phyloP scores from a whole-genome alignment of 2,329 filamentous ascomycete species.

The Talaromyces islandicus region DNA sequence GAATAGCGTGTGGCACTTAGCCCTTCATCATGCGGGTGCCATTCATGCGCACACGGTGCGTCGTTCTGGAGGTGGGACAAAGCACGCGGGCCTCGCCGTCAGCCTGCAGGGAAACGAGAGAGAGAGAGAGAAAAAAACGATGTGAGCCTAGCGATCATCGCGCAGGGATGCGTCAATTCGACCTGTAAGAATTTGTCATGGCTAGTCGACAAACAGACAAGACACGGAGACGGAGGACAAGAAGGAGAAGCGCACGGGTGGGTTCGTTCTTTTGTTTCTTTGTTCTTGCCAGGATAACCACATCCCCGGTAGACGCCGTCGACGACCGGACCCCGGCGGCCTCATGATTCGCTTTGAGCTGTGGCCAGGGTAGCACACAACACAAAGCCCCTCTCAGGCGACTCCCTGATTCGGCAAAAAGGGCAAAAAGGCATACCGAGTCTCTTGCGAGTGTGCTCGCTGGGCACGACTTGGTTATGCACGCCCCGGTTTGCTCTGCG shows the following conservation, averaged over 20 bases:
- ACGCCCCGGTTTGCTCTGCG: neutral
- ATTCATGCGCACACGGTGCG: neutral
- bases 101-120: neutral
- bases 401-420: neutral
- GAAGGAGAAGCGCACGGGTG: neutral
- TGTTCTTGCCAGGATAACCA: neutral
- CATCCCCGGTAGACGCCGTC: neutral
- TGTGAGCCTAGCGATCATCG: neutral
- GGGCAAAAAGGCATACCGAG: neutral
- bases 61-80: conserved; percentile 1
- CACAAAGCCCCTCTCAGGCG: neutral
- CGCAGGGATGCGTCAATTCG: neutral
- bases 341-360: neutral
- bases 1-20: neutral
- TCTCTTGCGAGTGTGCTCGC: neutral
- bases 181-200: neutral
- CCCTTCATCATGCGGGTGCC: neutral
- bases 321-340: neutral
- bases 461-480: neutral
- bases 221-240: neutral
- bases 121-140: neutral
- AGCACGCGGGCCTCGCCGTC: conserved; percentile 1
- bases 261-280: neutral
- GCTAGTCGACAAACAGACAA: neutral
- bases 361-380: neutral